Conservation (phyloP, 2,329 filamentous ascomycete species). For the Decorospora gaudefroyi region DNA sequence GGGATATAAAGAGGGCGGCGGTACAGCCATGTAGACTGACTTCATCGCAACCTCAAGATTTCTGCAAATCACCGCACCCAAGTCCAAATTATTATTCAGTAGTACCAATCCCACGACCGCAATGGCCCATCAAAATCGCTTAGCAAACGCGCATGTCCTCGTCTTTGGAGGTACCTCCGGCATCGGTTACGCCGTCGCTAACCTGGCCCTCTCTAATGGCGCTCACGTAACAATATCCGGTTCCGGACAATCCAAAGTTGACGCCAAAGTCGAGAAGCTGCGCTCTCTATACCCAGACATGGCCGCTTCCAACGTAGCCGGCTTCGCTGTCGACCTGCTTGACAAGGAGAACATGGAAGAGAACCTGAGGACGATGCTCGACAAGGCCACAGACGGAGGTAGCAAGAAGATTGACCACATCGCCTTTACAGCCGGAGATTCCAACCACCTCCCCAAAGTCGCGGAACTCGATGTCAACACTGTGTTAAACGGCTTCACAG, state of each 20-base stretch:
- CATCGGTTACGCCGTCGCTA: conserved; percentile 66
- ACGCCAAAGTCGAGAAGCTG: conserved; percentile 55
- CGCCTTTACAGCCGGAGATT: conserved; percentile 39
- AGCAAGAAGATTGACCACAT: conserved; percentile 42
- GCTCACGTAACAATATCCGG: conserved; percentile 63
- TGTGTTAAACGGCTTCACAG: conserved; percentile 27
- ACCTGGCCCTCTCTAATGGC: conserved; percentile 60
- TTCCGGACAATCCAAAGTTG: conserved; percentile 58
- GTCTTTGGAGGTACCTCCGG: conserved; percentile 68
- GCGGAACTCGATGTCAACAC: conserved; percentile 29
- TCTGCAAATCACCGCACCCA: not conserved
- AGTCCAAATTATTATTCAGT: not conserved
- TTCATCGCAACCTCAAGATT: not conserved
- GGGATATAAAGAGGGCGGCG: no score
- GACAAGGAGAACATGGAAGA: conserved; percentile 34
- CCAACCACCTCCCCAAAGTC: conserved; percentile 25
- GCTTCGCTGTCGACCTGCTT: conserved; percentile 36
- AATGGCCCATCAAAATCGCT: conserved; percentile 53
- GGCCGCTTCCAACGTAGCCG: conserved; percentile 23
- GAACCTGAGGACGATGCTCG: conserved; percentile 34
- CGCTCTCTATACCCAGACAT: conserved; percentile 47
- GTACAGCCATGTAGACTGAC: no score
- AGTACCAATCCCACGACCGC: not conserved
- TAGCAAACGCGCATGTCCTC: conserved; percentile 57
- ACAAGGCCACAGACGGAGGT: conserved; percentile 34